These are phyloP conservation scores for Stereocaulon alpinum DNA, from an alignment of 495 filamentous ascomycete species.

Conservation along the genomic window DNA sequence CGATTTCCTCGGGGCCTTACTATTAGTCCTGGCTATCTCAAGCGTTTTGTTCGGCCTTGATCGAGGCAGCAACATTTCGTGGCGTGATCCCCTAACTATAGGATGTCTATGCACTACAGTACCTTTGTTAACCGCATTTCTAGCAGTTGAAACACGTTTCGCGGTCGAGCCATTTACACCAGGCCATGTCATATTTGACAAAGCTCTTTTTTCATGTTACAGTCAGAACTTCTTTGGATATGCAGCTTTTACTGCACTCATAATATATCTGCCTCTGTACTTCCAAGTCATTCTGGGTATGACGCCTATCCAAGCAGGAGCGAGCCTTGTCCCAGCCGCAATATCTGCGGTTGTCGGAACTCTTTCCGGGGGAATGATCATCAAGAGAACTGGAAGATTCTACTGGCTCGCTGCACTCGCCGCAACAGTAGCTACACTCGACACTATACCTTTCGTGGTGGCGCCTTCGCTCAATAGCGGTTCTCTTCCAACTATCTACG, in stretches of 20 bases:
- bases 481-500: slow-evolving; percentile 5
- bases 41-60: slow-evolving; percentile 14
- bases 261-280: slow-evolving; percentile 11
- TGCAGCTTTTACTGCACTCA: slow-evolving; percentile 8
- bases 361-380: slow-evolving; percentile 6
- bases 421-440: background rate
- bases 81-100: slow-evolving; percentile 9
- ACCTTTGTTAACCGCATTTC: slow-evolving; percentile 6
- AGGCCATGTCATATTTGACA: slow-evolving; percentile 17
- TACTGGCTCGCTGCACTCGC: slow-evolving; percentile 11
- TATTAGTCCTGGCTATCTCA: slow-evolving; percentile 5
- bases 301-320: slow-evolving; percentile 11
- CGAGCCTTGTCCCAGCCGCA: slow-evolving; percentile 7
- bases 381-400: slow-evolving; percentile 14
- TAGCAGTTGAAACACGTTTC: slow-evolving; percentile 8
- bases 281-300: slow-evolving; percentile 12
- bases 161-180: slow-evolving; percentile 16
- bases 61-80: slow-evolving; percentile 14
- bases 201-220: slow-evolving; percentile 15
- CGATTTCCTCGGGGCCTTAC: slow-evolving; percentile 15
- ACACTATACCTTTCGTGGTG: slow-evolving; percentile 6
- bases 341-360: slow-evolving; percentile 10
- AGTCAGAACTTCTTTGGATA: slow-evolving; percentile 12
- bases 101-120: slow-evolving; percentile 5
- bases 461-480: slow-evolving; percentile 23